Evolutionary conservation across 1,139 yeast genomes (phyloP), one percentile per base, ranked within the genome.

Genomic region (Saccharomycopsis hybrid): DNA sequence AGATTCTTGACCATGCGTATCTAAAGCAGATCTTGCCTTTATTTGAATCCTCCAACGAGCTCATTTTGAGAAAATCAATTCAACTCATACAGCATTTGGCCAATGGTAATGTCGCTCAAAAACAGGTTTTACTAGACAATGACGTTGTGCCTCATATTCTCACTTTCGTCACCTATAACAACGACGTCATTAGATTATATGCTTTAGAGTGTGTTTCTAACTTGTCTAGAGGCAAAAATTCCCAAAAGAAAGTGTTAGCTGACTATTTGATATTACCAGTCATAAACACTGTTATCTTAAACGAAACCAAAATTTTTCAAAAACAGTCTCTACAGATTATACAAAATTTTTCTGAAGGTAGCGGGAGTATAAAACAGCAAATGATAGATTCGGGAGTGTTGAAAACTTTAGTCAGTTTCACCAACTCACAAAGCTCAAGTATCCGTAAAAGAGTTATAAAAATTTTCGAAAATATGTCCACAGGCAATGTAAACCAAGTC

Each of bases 71-170:
- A 13, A 50, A 46, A 40, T 11, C 51, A 5, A 50, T 52, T 31
- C 55, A 52, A 33, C 41, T 52, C 3, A 48, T 52, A 11, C 55
- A 52, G 36, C 46, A 52, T 44, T 45, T 52, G 43, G 54, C 55
- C 8, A 37, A 32, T 30, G 55, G 55, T 3, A 45, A 25, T 28
- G 27, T 32, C n/a, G 33, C 40, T 18, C 55, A 50, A 39, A 52
- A 52, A 30, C 55, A 52, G 35, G 46, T 51, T 5, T 43, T 52
- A 8, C 42, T 52, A n/a, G 55, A 52, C 31, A 41, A 52, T 28
- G 55, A 52, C 31, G 51, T 52, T 37, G 55, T 48, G 25, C 54
- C 54, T 4, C 55, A 52, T 37, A 47, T 52, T 24, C 39, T 52
- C 37, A 48, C 55, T 8, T 52, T 52, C 36, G 37, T 52, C 39